Conservation (phyloP, 371 early-diverging fungal genomes). For the Syncephalis plumigaleata region DNA sequence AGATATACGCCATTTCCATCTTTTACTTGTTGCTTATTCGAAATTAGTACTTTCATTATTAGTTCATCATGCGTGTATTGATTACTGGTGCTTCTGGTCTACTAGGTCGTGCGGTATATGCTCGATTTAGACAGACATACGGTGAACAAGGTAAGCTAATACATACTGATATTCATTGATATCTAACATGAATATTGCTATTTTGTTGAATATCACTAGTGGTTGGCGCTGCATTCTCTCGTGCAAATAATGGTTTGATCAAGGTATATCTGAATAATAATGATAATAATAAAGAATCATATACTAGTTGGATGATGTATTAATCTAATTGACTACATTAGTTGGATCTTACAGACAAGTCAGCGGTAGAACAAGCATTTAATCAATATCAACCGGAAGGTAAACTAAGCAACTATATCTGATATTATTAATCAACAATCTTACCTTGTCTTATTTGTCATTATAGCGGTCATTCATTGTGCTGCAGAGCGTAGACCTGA, state of each 20-base stretch:
- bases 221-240: slow-evolving; percentile 50
- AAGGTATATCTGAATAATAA: slow-evolving; percentile 21
- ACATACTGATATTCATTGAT: not conserved
- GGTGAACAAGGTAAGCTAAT: slow-evolving; percentile 2
- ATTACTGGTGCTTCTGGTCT: slow-evolving; percentile 76
- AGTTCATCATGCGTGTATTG: slow-evolving; percentile 15
- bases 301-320: slow-evolving; percentile 15
- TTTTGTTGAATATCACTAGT: slow-evolving; percentile 15
- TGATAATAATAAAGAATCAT: not conserved
- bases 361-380: slow-evolving; percentile 31
- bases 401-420: too few species aligned
- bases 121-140: slow-evolving; percentile 22
- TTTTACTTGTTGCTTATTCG: too few species aligned
- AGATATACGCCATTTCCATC: too few species aligned
- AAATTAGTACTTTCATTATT: too few species aligned
- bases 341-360: slow-evolving; percentile 46
- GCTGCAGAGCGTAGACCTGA: slow-evolving; percentile 82
- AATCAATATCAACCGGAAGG: slow-evolving; percentile 35
- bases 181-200: not conserved
- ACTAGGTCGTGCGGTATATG: slow-evolving; percentile 52
- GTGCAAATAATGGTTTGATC: slow-evolving; percentile 30
- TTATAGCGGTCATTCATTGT: slow-evolving; percentile 52
- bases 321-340: slow-evolving; percentile 8
- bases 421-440: too few species aligned
- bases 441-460: not conserved